Evolutionary conservation across 106 monocot species (phyloP), one percentile per base, ranked within the genome.

Genomic region (Vanilla planifolia): DNA sequence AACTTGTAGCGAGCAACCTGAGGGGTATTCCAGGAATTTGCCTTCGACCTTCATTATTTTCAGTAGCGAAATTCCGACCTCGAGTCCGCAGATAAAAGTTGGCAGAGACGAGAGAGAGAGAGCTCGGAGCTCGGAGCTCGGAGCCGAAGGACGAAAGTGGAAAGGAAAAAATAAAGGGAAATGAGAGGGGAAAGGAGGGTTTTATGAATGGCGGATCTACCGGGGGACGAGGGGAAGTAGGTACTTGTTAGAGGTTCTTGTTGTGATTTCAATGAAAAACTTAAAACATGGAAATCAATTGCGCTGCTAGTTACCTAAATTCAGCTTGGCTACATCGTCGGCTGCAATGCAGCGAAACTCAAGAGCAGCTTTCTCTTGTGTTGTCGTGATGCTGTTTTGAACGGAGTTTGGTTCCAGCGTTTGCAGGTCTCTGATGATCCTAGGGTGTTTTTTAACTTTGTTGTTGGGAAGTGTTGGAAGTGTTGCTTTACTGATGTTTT

Each of bases 141-240:
- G 24, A 27, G 51, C 9, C 11, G 9, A 15, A 51, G 23, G 14
- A 23, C 3, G 28, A 6, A 28, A 14, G 26, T 51, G 51, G 8
- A 51, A 51, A 52, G 29, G 52, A 52, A 52, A 52, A 29, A 16
- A 52, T 26, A 52, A 52, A 29, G 14, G 28, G 52, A 29, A 51
- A 52, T 14, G 5, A 32, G 53, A n/a, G 14, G 8, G 24, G 17
- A 45, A 45, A 37, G 37, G 45, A 5, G 15, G n/a, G 10, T 11
- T 13, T 25, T 28, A 33, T 27, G 52, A 55, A 55, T 55, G 4
- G 30, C 15, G 11, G 32, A 28, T 28, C 53, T 30, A n/a, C 53
- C 27, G 29, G 53, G 1, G 32, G 23, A 8, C 4, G 27, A 27
- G 15, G 53, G 14, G 27, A 55, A 32, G 53, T 15, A 55, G 53